phyloP scores from a whole-genome alignment of 495 filamentous ascomycete genomes.

The Thozetella sp. region DNA sequence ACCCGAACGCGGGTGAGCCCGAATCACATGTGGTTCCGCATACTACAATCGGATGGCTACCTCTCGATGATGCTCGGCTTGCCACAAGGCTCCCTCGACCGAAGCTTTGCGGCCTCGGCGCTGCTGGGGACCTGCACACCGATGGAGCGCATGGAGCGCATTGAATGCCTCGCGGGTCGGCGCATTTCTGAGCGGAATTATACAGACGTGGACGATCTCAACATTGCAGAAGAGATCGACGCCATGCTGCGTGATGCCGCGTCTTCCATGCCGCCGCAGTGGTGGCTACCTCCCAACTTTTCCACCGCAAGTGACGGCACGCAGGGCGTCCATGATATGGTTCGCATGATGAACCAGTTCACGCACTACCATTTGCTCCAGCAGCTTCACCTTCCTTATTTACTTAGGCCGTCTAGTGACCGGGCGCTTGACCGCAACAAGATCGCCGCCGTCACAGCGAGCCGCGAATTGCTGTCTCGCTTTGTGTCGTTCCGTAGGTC shows the following conservation, averaged over 20 bases:
- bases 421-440: conserved; percentile 31
- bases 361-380: conserved; percentile 30
- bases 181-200: conserved; percentile 27
- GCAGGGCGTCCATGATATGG: conserved; percentile 14
- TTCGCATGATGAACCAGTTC: conserved; percentile 30
- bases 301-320: conserved; percentile 4
- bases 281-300: conserved; percentile 27
- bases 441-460: conserved; percentile 34
- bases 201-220: conserved; percentile 11
- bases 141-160: conserved; percentile 26
- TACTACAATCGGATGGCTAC: conserved; percentile 31
- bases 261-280: conserved; percentile 27
- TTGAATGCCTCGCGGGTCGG: conserved; percentile 21
- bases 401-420: conserved; percentile 17
- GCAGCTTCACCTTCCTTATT: conserved; percentile 36
- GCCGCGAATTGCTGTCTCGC: conserved; percentile 33
- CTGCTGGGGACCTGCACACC: conserved; percentile 16
- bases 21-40: conserved; percentile 30
- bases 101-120: conserved; percentile 15
- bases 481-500: conserved; percentile 34
- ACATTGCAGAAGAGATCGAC: conserved; percentile 26
- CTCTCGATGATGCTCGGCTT: conserved; percentile 34
- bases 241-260: conserved; percentile 28
- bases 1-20: conserved; percentile 11
- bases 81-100: conserved; percentile 21